Base-by-base conservation (phyloP, 129 eudicot species). In the Tanacetum coccineum region DNA sequence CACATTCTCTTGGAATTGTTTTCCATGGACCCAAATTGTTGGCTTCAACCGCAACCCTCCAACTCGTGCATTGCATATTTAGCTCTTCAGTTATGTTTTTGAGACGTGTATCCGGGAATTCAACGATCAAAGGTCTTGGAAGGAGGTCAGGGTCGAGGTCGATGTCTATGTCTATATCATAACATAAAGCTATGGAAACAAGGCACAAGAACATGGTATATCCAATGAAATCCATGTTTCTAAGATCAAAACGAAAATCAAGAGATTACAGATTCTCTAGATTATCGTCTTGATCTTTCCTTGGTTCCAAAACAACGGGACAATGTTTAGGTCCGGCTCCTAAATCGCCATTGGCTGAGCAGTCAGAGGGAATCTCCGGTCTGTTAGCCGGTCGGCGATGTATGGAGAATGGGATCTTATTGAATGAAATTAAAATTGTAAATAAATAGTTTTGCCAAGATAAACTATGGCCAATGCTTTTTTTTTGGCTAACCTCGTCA, bases 31-130 rank as follows among this genome's bases (percentile, higher is more conserved):
- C 80, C 67, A 93, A 64, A 76, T 88, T 88, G 60, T 88, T 93
- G 0, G 98, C 77, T 78, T 93, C 98, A 44, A 62, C 95, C 32
- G 87, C 89, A 25, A 93, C 79, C 73, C 98, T 86, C 98, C 98
- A 93, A 62, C 96, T 89, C 20, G 82, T 80, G 78, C 98, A 92
- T 28, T 86, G 64, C 59, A 85, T 79, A 4, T 21, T 10, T 25
- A 76, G 56, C 40, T 82, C 90, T 30, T 82, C 87, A 8, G 26
- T 44, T 15, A 63, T 52, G 67, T 77, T 68, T 46, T 36, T 79
- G 77, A 73, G 58, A n/a, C 59, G 76, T 67, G 75, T 13, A 52
- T 81, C 83, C 9, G 79, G 70, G 28, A 59, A 84, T 76, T 83
- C 80, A 13, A 76, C 40, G 50, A 90, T 66, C 81, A 87, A 59